Evolutionary conservation across 768 basidiomycete genomes (phyloP).

Genomic region (Mycena leptocephala): DNA sequence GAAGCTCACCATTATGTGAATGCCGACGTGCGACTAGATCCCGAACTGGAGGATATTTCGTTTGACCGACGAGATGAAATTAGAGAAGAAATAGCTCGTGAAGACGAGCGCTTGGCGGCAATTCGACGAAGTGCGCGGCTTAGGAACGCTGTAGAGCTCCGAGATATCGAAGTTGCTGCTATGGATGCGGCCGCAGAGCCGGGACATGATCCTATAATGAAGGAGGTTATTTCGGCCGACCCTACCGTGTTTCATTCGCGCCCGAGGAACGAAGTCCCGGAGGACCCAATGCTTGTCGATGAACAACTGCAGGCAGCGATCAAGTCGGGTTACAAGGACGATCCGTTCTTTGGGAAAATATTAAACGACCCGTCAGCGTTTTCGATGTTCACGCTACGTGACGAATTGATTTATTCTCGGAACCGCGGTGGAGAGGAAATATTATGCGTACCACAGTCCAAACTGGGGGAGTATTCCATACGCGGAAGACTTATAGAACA

Average conservation of each 20-base stretch:
- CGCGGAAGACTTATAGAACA: too few species aligned
- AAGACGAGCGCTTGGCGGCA: background rate
- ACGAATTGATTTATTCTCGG: conserved; percentile 38
- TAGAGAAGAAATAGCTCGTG: background rate
- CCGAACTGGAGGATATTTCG: background rate
- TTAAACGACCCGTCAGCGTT: background rate
- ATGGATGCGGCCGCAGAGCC: conserved; percentile 24
- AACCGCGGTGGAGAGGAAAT: conserved; percentile 19
- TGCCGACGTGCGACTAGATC: background rate
- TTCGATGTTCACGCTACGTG: background rate
- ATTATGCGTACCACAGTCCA: conserved; percentile 44
- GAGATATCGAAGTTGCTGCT: too few species aligned
- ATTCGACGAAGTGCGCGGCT: conserved; percentile 16
- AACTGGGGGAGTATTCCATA: conserved; percentile 39
- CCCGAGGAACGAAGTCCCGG: background rate
- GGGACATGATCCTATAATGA: background rate
- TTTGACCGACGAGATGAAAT: background rate
- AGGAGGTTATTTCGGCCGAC: background rate
- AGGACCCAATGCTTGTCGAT: background rate
- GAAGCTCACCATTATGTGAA: too few species aligned
- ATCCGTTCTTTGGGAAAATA: conserved; percentile 39
- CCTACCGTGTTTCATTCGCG: background rate
- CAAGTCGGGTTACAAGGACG: conserved; percentile 33
- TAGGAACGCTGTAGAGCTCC: too few species aligned
- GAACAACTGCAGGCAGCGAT: background rate